Evolutionary conservation across 257 asterid species (phyloP), one percentile per base, ranked within the genome.

Genomic region (Capsicum rhomboideum): DNA sequence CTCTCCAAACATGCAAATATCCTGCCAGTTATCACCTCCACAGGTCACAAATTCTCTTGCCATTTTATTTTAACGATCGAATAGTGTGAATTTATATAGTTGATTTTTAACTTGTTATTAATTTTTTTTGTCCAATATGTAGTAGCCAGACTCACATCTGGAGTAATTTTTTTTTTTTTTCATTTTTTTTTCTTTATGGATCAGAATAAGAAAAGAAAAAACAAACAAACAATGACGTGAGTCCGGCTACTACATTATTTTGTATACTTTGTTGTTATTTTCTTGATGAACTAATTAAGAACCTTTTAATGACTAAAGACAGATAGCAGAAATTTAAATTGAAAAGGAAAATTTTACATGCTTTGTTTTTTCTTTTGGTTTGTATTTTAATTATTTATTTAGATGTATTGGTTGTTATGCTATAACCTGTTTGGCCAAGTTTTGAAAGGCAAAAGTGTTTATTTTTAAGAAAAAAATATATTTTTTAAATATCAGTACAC

Each of bases 1-100:
- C 90, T 90, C 53, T 87, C 86, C 69, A 90, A 86, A 74, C 90
- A 90, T 88, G 93, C 91, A 90, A 86, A 87, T 53, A 87, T 90
- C 81, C 84, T 86, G 64, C 91, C 93, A 6, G 86, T 90, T 66
- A 90, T 90, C 85, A 90, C 91, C 13, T 53, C 91, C 56, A 90
- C 93, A 37, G 93, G 93, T 67, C 16, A 21, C 11, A n/a, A 54
- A 6, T 54, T 21, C 29, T 21, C 29, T 59, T 59, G 8, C 31
- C 10, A 31, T 67, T 58, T 67, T 67, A 0, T 2, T 26, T 23
- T 40, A 40, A 40, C 0, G 44, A 40, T 40, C 40, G 40, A 34
- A 34, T 40, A 5, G 0, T 67, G 23, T 3, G 3, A 67, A 31
- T 67, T 31, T 31, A 8, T 67, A 34, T 79, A n/a, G 1, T 4